phyloP scores from a whole-genome alignment of 2,329 filamentous ascomycete genomes.

The Stemphylium beticola region DNA sequence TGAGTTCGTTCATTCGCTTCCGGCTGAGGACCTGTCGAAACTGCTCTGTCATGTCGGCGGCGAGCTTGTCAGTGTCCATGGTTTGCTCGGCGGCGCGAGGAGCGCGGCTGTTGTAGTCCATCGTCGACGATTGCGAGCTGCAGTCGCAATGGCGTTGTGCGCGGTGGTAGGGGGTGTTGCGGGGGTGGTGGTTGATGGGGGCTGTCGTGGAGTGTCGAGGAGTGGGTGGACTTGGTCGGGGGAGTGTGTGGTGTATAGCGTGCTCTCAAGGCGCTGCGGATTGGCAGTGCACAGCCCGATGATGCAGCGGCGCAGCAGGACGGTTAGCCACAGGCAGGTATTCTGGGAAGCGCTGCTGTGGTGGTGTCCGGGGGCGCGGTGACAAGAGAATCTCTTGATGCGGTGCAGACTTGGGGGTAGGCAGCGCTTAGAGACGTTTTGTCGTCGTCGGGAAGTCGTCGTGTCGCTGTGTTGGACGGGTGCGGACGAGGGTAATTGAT shows the following conservation, averaged over 20 bases:
- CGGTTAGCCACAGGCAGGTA: constrained; percentile 16
- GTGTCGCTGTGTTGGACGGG: constrained; percentile 13
- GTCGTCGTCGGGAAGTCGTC: constrained; percentile 11
- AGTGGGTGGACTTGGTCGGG: constrained; percentile 5
- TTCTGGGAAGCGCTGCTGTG: constrained; percentile 14
- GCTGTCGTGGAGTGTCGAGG: constrained; percentile 16
- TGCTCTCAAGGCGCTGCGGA: constrained; percentile 20
- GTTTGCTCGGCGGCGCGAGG: constrained; percentile 30
- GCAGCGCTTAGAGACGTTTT: constrained; percentile 12
- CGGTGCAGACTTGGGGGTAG: constrained; percentile 9
- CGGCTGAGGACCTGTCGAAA: constrained; percentile 88
- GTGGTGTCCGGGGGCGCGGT: neutral
- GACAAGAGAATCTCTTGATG: neutral
- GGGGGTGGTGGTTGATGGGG: constrained; percentile 12
- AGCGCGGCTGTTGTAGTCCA: constrained; percentile 44
- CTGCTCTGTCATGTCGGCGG: constrained; percentile 77
- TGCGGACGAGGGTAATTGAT: constrained; percentile 21
- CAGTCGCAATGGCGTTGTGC: constrained; percentile 19
- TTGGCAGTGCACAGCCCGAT: constrained; percentile 30
- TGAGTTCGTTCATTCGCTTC: constrained; percentile 84
- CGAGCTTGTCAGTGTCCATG: constrained; percentile 54
- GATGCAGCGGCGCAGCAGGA: constrained; percentile 28
- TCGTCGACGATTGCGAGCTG: constrained; percentile 31
- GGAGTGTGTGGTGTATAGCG: constrained; percentile 14
- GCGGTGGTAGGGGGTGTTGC: constrained; percentile 10